phyloP scores from a whole-genome alignment of 2,329 filamentous ascomycete species.

The Xylariaceae sp. region DNA sequence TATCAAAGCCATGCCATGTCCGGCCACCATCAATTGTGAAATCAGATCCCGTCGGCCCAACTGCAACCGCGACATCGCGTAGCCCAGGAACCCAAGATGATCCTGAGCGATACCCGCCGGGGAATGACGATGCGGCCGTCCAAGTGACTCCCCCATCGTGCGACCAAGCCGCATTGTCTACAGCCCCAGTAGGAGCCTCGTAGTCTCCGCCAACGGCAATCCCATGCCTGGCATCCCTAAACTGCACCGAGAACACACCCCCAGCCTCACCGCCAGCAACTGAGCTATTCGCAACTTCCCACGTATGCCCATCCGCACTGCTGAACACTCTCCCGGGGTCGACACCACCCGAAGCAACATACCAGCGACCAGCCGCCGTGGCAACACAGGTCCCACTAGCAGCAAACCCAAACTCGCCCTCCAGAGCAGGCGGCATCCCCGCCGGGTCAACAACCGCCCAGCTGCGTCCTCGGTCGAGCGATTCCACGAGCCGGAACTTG shows the following conservation, averaged over 20 bases:
- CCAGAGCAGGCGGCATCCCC: conserved; percentile 25
- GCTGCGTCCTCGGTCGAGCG: conserved; percentile 25
- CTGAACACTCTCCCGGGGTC: conserved; percentile 28
- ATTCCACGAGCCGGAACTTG: conserved; percentile 31
- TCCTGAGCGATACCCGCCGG: conserved; percentile 32
- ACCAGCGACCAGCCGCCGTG: conserved; percentile 27
- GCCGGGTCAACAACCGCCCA: conserved; percentile 25
- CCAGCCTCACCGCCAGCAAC: conserved; percentile 26
- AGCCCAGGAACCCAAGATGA: conserved; percentile 27
- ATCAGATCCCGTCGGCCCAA: conserved; percentile 32
- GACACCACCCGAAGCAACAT: conserved; percentile 27
- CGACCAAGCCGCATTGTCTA: conserved; percentile 28
- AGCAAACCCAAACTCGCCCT: conserved; percentile 30
- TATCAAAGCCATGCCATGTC: conserved; percentile 28
- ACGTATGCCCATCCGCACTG: conserved; percentile 24
- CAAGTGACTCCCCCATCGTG: conserved; percentile 29
- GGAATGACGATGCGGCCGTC: conserved; percentile 22
- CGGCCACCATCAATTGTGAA: conserved; percentile 27
- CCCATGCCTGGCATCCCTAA: conserved; percentile 25
- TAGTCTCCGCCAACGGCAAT: conserved; percentile 33
- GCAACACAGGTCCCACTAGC: conserved; percentile 33
- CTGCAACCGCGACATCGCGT: conserved; percentile 26
- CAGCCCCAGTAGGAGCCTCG: conserved; percentile 18
- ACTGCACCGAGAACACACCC: conserved; percentile 33
- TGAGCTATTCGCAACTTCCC: conserved; percentile 25